These are phyloP conservation scores for Yamadazyma mexicana DNA, from an alignment of 1,139 yeast genomes.

Conservation along the genomic window DNA sequence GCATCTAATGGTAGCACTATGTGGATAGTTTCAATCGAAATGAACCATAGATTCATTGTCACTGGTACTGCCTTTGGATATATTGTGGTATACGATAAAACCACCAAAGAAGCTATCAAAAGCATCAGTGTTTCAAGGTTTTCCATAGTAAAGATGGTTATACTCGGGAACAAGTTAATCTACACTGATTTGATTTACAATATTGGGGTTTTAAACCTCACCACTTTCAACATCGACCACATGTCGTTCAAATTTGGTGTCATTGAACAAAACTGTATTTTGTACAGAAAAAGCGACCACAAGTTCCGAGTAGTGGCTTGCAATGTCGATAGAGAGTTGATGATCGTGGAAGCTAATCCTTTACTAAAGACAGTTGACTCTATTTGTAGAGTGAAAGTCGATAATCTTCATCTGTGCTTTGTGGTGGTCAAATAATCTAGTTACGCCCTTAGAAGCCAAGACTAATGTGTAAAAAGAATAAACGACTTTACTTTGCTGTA, in stretches of 20 bases:
- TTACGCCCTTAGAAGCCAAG: no score
- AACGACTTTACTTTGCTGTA: no score
- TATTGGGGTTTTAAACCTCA: conserved; percentile 29
- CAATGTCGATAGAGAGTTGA: conserved; percentile 1
- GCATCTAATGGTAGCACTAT: neutral
- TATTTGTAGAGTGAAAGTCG: neutral
- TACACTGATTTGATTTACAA: conserved; percentile 35
- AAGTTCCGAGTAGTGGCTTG: neutral
- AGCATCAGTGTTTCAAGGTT: conserved; percentile 27
- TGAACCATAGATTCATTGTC: conserved; percentile 19
- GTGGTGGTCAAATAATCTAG: no score
- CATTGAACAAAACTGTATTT: conserved; percentile 9
- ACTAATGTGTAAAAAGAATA: no score
- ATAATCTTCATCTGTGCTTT: neutral
- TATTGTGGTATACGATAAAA: conserved; percentile 23
- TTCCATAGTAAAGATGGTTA: conserved; percentile 25
- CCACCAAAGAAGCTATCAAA: conserved; percentile 18
- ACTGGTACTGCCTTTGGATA: conserved; percentile 40
- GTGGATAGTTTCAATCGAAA: conserved; percentile 13
- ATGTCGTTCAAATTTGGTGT: conserved; percentile 32
- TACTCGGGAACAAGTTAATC: conserved; percentile 21
- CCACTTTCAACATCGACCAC: conserved; percentile 19
- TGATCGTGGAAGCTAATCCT: conserved; percentile 2
- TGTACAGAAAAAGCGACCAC: neutral
- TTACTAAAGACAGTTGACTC: neutral